Conservation (phyloP, 495 filamentous ascomycete genomes). For the Podospora bellae-mahoneyi region DNA sequence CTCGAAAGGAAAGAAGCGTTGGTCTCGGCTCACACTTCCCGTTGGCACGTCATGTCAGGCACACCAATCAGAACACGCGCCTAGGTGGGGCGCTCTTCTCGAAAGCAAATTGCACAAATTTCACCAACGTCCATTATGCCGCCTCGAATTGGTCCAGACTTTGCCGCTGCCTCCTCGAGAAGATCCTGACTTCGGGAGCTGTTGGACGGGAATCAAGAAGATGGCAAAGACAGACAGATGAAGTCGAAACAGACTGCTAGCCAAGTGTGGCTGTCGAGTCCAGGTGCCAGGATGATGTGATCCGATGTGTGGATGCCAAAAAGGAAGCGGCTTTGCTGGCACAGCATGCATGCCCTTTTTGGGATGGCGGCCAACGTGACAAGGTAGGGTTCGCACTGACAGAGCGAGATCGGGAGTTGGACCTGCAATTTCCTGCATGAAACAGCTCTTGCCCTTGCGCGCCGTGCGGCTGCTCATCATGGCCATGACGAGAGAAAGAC, state of each 20-base stretch:
- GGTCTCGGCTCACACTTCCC: conserved; percentile 7
- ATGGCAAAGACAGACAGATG: not conserved
- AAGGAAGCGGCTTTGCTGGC: conserved; percentile 1
- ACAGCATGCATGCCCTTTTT: conserved; percentile 9
- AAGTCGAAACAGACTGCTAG: not conserved
- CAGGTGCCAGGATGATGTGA: conserved; percentile 3
- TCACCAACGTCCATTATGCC: conserved; percentile 20
- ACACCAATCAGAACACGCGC: conserved; percentile 20
- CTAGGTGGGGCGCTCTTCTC: conserved; percentile 4
- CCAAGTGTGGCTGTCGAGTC: not conserved
- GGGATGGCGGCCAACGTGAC: conserved; percentile 3
- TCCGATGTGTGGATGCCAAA: not conserved
- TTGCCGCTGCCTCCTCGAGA: not conserved
- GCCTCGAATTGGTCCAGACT: not conserved
- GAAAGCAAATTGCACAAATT: conserved; percentile 27
- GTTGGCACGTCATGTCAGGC: conserved; percentile 17
- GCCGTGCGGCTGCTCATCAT: not conserved
- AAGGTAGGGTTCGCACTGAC: conserved; percentile 6
- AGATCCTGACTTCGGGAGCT: not conserved
- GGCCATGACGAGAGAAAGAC: not conserved
- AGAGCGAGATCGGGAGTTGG: not conserved
- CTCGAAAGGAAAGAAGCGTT: conserved; percentile 4
- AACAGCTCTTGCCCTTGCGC: not conserved
- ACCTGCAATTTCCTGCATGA: conserved; percentile 14
- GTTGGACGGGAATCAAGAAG: not conserved